A percentile compares a stretch with the other conserved stretches of the same genome.
Evolutionary conservation across 345 rosid genomes (phyloP).

Genomic region (Lepidium didymum): DNA sequence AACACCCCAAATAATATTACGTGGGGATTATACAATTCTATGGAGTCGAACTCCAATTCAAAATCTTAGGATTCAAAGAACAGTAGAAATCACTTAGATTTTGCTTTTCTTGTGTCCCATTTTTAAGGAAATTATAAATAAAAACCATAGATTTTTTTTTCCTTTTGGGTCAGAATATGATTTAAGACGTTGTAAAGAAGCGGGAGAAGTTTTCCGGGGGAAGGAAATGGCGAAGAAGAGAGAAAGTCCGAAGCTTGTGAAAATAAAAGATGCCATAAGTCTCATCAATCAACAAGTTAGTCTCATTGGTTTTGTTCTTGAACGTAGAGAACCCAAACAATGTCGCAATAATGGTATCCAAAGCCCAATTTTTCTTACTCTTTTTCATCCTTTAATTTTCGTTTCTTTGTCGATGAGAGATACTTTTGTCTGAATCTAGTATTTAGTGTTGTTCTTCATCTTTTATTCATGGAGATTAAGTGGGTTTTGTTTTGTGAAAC

Average conservation of each 20-base stretch:
- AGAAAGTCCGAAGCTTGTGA: slow-evolving; percentile 44
- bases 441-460: neutral
- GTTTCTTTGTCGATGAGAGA: neutral
- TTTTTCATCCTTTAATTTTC: neutral
- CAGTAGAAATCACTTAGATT: too few species aligned
- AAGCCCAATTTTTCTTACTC: neutral
- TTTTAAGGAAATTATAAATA: too few species aligned
- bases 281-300: slow-evolving; percentile 52
- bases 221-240: slow-evolving; percentile 16
- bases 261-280: slow-evolving; percentile 49
- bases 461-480: neutral
- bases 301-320: slow-evolving; percentile 50
- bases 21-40: too few species aligned
- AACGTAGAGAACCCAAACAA: slow-evolving; percentile 41
- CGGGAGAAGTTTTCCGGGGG: neutral
- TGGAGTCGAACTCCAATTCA: too few species aligned
- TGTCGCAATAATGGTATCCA: slow-evolving; percentile 50
- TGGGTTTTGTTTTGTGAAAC: neutral
- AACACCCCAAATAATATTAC: too few species aligned
- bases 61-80: too few species aligned
- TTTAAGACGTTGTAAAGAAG: neutral
- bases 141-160: neutral
- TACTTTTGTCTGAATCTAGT: neutral
- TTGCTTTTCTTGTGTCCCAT: too few species aligned
- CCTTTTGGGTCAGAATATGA: neutral